Evolutionary conservation across 2,329 filamentous ascomycete genomes (phyloP), one percentile per base, ranked within the genome.

Genomic region (Penicillium thymicola): DNA sequence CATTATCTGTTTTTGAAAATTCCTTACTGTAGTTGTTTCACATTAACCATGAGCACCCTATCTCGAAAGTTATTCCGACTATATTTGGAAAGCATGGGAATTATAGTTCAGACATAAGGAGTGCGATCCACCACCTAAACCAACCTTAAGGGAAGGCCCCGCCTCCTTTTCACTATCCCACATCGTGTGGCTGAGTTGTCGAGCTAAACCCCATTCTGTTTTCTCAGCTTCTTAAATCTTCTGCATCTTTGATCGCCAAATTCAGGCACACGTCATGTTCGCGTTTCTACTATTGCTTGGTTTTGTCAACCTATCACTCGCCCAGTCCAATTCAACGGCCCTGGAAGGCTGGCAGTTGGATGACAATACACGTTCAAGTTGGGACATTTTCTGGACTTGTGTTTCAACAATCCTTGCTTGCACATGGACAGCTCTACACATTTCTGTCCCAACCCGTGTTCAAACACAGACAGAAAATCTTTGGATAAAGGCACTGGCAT

Each of bases 351-450:
- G 57, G 58, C 53, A 61, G 30, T 42, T 61, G 5, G 51, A 57
- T 34, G 59, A 44, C 16, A 53, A 51, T 23, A 44, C 37, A 25
- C 55, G 59, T 13, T 60, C 58, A 23, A 51, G 43, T 27, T 62
- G 55, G 58, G 62, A 59, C 16, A 65, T 65, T 28, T 16, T 65
- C 16, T 60, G 61, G 63, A 40, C 55, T 16, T 62, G 59, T 44
- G 38, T 62, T 11, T 51, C 55, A 10, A 57, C 51, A 41, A 62
- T 65, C 4, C 41, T 64, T 49, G 59, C 60, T 21, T 62, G 63
- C 25, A 63, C 53, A 21, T 65, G 59, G 55, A 59, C 62, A 10
- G 27, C 45, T 4, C 54, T 62, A 9, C 60, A 64, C n/a, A 14
- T 55, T 14, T 16, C 43, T 37, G 53, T 58, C 25, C 56, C 54